Evolutionary conservation across 306 rosid genomes (phyloP).

Genomic region (Malus domestica): ASM211411v1 NC_041801.1:8705001-8705500

Average conservation of each 20-base stretch:
- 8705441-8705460: too few relatives aligned
- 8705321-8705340: not conserved
- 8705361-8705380: too few relatives aligned
- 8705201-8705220: not conserved
- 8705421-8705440: too few relatives aligned
- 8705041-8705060: not conserved
- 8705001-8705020: not conserved
- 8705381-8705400: too few relatives aligned
- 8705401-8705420: too few relatives aligned
- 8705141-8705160: not conserved
- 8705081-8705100: conserved; percentile 5
- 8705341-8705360: too few relatives aligned
- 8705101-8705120: not conserved
- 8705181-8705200: not conserved
- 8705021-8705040: not conserved
- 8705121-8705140: not conserved
- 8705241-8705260: not conserved
- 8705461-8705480: too few relatives aligned
- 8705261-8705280: too few relatives aligned
- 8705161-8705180: not conserved
- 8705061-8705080: not conserved
- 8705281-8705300: not conserved
- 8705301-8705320: not conserved
- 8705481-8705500: too few relatives aligned
- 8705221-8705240: not conserved